Evolutionary conservation across 2,329 filamentous ascomycete species (phyloP).

Genomic region (Microcera coccophila): DNA sequence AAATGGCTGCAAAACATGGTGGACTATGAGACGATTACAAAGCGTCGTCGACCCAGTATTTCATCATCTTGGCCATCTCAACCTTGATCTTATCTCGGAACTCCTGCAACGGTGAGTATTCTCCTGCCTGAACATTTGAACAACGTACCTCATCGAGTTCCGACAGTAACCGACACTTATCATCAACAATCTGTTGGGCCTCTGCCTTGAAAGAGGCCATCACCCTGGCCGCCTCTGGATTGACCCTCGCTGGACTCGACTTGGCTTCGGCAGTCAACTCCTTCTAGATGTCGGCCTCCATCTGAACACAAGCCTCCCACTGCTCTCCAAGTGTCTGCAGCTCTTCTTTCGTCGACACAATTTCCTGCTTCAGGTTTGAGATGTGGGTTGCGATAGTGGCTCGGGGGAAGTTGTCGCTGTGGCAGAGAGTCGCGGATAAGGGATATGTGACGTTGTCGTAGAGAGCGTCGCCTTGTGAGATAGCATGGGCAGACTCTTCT

Average conservation of each 20-base stretch:
- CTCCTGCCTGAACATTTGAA: not conserved
- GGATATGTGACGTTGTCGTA: conserved; percentile 33
- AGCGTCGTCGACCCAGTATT: conserved; percentile 19
- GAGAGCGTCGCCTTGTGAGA: conserved; percentile 18
- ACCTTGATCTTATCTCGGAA: conserved; percentile 24
- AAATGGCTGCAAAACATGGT: no score
- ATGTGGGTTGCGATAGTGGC: conserved; percentile 28
- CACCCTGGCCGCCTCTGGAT: not conserved
- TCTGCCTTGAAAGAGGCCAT: conserved; percentile 16
- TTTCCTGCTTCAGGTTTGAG: conserved; percentile 14
- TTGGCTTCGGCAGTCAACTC: conserved; percentile 6
- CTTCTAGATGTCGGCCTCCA: conserved; percentile 19
- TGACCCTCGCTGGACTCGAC: not conserved
- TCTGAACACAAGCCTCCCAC: conserved; percentile 24
- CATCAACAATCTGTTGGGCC: conserved; percentile 20
- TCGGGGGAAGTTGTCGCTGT: conserved; percentile 18
- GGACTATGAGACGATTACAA: no score
- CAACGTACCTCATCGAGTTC: conserved; percentile 29
- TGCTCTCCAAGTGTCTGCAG: conserved; percentile 20
- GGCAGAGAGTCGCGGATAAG: conserved; percentile 31
- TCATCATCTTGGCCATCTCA: conserved; percentile 27
- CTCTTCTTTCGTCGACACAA: conserved; percentile 22
- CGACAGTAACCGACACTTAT: conserved; percentile 19
- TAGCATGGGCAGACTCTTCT: conserved; percentile 9
- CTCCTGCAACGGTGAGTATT: conserved; percentile 20